Percentiles rank a stretch among this genome's conserved stretches.
phyloP scores from a whole-genome alignment of 1,284 basidiomycete species.

The Marasmius fiardii region DNA sequence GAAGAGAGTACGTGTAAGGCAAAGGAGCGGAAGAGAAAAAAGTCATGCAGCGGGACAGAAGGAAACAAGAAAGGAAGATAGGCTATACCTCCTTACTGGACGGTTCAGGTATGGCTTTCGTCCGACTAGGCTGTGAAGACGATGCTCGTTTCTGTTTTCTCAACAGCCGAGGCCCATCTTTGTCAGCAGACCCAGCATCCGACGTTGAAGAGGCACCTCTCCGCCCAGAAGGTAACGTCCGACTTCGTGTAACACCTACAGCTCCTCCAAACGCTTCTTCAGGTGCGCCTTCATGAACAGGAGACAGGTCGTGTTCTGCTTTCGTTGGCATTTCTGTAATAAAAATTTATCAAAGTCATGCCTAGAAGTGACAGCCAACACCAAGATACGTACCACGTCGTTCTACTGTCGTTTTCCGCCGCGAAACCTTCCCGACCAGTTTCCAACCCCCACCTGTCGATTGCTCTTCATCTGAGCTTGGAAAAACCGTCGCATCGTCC shows the following conservation, averaged over 20 bases:
- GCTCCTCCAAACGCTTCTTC: slow-evolving; percentile 22
- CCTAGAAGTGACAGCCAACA: slow-evolving; percentile 4
- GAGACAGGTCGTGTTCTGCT: slow-evolving; percentile 32
- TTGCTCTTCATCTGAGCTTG: slow-evolving; percentile 25
- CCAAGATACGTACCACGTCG: slow-evolving; percentile 32
- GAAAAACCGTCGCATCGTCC: slow-evolving; percentile 35
- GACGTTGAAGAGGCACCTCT: slow-evolving; percentile 12
- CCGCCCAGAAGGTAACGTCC: slow-evolving; percentile 51
- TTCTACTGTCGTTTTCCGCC: slow-evolving; percentile 48
- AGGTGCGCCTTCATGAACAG: slow-evolving; percentile 38
- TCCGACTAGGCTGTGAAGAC: slow-evolving; percentile 29
- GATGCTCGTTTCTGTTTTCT: slow-evolving; percentile 48
- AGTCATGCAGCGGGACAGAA: background rate
- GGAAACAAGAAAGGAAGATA: background rate
- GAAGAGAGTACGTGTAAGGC: background rate
- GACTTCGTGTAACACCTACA: slow-evolving; percentile 51
- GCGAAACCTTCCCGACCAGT: slow-evolving; percentile 29
- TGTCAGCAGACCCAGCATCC: slow-evolving; percentile 20
- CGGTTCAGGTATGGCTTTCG: slow-evolving; percentile 5
- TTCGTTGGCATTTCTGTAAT: background rate
- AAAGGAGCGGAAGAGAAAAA: slow-evolving; percentile 1
- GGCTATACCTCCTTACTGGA: slow-evolving; percentile 10
- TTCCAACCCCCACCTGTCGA: slow-evolving; percentile 28
- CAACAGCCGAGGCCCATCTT: slow-evolving; percentile 39
- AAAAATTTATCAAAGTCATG: background rate